Base-by-base conservation (phyloP, 805 yeast genomes). In the Cyberlindnera sargentensis region DNA sequence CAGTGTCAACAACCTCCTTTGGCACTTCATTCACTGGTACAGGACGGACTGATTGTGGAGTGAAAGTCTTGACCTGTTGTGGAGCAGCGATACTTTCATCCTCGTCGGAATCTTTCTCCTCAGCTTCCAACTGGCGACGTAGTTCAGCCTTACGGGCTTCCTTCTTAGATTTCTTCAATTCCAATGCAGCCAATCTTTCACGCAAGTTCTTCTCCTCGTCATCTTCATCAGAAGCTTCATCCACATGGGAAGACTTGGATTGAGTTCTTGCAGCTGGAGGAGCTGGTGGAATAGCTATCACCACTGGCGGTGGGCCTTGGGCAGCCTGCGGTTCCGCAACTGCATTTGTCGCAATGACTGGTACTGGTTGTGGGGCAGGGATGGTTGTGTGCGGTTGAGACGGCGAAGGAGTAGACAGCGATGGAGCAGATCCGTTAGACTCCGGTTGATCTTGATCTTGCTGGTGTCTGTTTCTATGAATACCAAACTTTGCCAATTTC, bases 401-500 rank as follows among this genome's bases (percentile, higher is more conserved):
- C n/a, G 46, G 28, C 25, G 41, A 30, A 36, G 41, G 15, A 25
- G 39, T 6, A 24, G 44, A 20, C 20, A 15, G 20, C 20, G 29
- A 23, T 8, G 42, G 23, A 20, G 43, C 36, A 35, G 41, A 31
- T 4, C 5, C 25, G 9, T 24, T 31, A n/a, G 40, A 29, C 9
- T 36, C 31, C 3, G 37, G 36, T 41, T 31, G 47, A 8, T 20
- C 20, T 15, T 15, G 20, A 15, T 15, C 20, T 15, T 15, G 20
- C 20, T 15, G 20, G 20, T 15, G 20, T 15, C 20, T 15, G 20
- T 15, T 15, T 15, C 20, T 15, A 15, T 15, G 20, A 15, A 87
- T 75, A 1, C 95, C 95, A 40, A 88, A 50, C 32, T 50, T 52
- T 23, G 59, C 56, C 44, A 88, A 70, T 53, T 89, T 71, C 56